These are phyloP conservation scores for Eucalyptus albens DNA, from an alignment of 345 rosid genomes.

Conservation along the genomic window DNA sequence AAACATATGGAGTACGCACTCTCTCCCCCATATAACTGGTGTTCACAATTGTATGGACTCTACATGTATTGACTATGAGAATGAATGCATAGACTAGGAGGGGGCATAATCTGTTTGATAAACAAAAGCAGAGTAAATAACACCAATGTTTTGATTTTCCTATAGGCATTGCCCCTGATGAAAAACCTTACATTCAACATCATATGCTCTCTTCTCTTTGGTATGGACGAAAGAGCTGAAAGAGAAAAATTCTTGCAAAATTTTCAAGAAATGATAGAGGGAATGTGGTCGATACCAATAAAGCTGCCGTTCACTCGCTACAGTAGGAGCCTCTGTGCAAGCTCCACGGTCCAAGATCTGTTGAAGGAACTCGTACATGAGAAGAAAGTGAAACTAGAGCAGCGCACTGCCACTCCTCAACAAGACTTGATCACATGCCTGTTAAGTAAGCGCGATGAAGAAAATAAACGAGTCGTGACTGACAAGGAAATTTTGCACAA, in stretches of 20 bases:
- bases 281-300: slow-evolving; percentile 35
- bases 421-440: slow-evolving; percentile 37
- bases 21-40: background rate
- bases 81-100: background rate
- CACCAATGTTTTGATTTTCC: background rate
- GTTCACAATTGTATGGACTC: background rate
- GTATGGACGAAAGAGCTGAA: slow-evolving; percentile 16
- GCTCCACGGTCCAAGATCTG: slow-evolving; percentile 8
- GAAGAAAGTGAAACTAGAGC: slow-evolving; percentile 7
- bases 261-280: slow-evolving; percentile 24
- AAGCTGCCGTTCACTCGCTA: slow-evolving; percentile 41
- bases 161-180: slow-evolving; percentile 41
- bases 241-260: background rate
- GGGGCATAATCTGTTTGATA: background rate
- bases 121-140: background rate
- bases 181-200: slow-evolving; percentile 44
- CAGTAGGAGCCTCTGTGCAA: slow-evolving; percentile 23
- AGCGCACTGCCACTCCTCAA: slow-evolving; percentile 4
- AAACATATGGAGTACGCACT: too few species aligned
- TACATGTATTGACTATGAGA: background rate
- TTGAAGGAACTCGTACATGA: slow-evolving; percentile 18
- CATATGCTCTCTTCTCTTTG: slow-evolving; percentile 31
- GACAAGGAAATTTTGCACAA: slow-evolving; percentile 43
- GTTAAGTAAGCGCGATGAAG: slow-evolving; percentile 5
- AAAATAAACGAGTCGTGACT: slow-evolving; percentile 2